Base-by-base conservation (phyloP, 768 basidiomycete species). In the Boletus subparvulus region DNA sequence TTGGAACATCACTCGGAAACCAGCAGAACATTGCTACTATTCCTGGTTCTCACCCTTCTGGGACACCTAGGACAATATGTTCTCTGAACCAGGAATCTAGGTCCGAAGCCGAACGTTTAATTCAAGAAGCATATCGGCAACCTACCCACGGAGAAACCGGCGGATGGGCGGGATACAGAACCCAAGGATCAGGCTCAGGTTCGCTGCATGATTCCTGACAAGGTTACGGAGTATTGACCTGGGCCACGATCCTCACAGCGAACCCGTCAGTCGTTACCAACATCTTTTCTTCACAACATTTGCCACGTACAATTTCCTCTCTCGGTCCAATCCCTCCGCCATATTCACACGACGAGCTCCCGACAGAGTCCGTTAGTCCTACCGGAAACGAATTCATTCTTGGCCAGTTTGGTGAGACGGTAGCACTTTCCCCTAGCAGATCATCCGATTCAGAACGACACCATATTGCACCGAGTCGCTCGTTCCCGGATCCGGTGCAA, bases 171-270 rank as follows among this genome's bases (percentile, higher is more conserved):
- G 52, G 58, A 47, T 47, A 44, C 28, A 21, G 39, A 50, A 67
- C 43, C 65, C 62, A 47, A 58, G 60, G 59, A 52, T 65, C 24
- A 39, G 40, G 9, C 16, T 35, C 51, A 32, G 65, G 60, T 68
- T 58, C 37, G 39, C 55, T 24, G 21, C 17, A 42, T 36, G 43
- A 53, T 57, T 42, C 49, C 33, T 48, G 41, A 17, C 41, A 32
- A 32, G 46, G 47, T 51, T 47, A 41, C 41, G 13, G 44, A 19
- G 36, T 42, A 51, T 47, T 55, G 39, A 56, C 44, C 28, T 21
- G 24, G 30, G 48, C 19, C 35, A 32, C 39, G 39, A 49, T 54
- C 42, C 45, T 37, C 9, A 49, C 37, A 50, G 55, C 12, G 39
- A 63, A 55, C 24, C 36, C 48, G 11, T 4, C 28, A 45, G 26